Evolutionary conservation across 2,329 filamentous ascomycete species (phyloP), one percentile per base, ranked within the genome.

Genomic region (Fusarium heterosporum): DNA sequence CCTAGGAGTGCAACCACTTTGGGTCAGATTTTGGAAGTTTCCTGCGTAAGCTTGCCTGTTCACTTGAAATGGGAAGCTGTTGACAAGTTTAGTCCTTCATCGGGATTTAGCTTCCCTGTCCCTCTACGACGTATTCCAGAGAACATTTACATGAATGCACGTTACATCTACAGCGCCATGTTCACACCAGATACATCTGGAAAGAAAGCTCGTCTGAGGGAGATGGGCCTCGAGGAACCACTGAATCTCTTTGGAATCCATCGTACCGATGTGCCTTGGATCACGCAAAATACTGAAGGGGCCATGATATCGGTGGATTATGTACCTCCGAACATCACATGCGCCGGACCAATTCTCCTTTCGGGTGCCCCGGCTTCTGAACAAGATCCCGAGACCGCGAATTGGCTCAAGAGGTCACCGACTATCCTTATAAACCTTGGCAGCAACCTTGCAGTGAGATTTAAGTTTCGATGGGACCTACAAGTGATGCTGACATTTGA

Each of bases 351-450:
- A 0, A 84, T 86, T 9, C 66, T 84, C 0, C 71, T 83, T 0
- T 76, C 79, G 0, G 72, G 75, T 1, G 61, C 70, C 3, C 68
- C 79, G 0, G 75, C 82, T 0, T 55, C 70, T n/a, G 73, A 79
- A 16, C 73, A 78, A 4, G 83, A 86, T 40, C 73, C 79, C 0
- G 78, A 80, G 38, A 70, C 85, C 28, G 75, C 76, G 1, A 32
- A 43, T 1, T 85, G 83, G 83, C 61, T 85, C 13, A 71, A 72
- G 2, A 70, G 70, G 9, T 70, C 70, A 0, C 80, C 81, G 3
- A 85, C 83, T 0, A 71, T 85, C 0, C 73, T 85, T 13, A 77
- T 86, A 10, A 84, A 83, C 52, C 74, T 85, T 0, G 83, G 84
- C 0, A 84, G 80, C 4, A 72, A 43, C 13, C 36, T 70, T 11